Percentiles rank a stretch among this genome's conserved stretches.
Conservation (phyloP, 2,329 filamentous ascomycete genomes). For the Botrytis pseudocinerea region DNA sequence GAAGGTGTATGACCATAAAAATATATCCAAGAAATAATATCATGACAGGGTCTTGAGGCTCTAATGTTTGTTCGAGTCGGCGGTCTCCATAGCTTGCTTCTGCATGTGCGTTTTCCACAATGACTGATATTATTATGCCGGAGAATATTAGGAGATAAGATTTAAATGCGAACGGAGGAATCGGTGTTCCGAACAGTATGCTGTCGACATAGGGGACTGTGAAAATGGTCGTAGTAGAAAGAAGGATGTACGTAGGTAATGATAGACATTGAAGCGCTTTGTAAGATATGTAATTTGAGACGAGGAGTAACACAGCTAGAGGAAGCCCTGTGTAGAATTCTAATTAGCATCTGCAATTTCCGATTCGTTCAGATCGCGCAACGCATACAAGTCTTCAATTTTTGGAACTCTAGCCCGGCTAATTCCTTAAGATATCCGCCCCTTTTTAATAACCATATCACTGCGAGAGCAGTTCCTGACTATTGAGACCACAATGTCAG, state of each 20-base stretch:
- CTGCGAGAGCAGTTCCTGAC: slow-evolving; percentile 15
- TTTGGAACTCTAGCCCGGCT: slow-evolving; percentile 9
- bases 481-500: slow-evolving; percentile 1
- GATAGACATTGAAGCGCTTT: slow-evolving; percentile 24
- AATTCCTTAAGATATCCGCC: slow-evolving; percentile 20
- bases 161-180: slow-evolving; percentile 13
- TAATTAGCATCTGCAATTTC: background rate
- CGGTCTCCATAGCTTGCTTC: slow-evolving; percentile 20
- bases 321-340: slow-evolving; percentile 18
- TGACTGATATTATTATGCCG: slow-evolving; percentile 19
- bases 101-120: slow-evolving; percentile 21
- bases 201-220: slow-evolving; percentile 19
- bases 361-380: background rate
- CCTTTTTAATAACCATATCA: slow-evolving; percentile 12
- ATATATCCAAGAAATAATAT: slow-evolving; percentile 24
- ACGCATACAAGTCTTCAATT: slow-evolving; percentile 16
- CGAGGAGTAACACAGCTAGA: slow-evolving; percentile 16
- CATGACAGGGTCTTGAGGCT: slow-evolving; percentile 23
- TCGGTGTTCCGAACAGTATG: slow-evolving; percentile 17
- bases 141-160: slow-evolving; percentile 18
- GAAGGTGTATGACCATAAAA: slow-evolving; percentile 14
- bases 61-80: slow-evolving; percentile 22
- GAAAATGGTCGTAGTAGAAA: slow-evolving; percentile 23
- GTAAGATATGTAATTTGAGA: slow-evolving; percentile 20
- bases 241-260: slow-evolving; percentile 22